These are phyloP conservation scores for Sordariomycetes sp. DNA, from an alignment of 2,329 filamentous ascomycete species.

Conservation along the genomic window DNA sequence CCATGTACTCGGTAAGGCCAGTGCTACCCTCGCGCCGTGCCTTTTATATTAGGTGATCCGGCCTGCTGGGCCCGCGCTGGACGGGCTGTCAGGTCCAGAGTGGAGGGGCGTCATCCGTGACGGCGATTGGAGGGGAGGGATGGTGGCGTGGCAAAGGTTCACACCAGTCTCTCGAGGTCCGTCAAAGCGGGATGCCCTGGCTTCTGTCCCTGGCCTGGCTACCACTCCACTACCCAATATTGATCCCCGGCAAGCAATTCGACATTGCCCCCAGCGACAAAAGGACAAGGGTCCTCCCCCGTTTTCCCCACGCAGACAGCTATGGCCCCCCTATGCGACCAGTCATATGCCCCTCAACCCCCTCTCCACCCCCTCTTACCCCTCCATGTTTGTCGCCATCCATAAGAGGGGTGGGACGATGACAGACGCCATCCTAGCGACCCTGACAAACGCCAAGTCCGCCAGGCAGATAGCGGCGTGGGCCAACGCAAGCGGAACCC, in stretches of 20 bases:
- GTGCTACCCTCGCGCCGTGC: background rate
- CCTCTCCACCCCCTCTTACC: background rate
- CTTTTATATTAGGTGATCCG: background rate
- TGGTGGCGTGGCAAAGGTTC: too few species aligned
- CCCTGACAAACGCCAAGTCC: background rate
- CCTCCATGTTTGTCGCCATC: too few species aligned
- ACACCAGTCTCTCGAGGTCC: too few species aligned
- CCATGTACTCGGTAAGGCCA: background rate
- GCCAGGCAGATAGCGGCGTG: too few species aligned
- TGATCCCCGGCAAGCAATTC: background rate
- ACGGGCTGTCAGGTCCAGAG: background rate
- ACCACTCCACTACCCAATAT: too few species aligned
- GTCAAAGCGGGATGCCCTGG: background rate
- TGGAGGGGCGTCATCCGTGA: background rate
- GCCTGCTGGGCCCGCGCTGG: background rate
- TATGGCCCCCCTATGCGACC: background rate
- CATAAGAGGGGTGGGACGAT: too few species aligned
- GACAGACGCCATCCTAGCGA: background rate
- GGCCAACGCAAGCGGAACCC: background rate
- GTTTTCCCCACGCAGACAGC: background rate
- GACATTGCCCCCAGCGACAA: background rate
- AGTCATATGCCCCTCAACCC: background rate
- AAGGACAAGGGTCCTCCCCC: background rate
- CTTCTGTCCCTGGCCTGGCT: too few species aligned
- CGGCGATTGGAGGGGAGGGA: too few species aligned